Evolutionary conservation across 2,329 filamentous ascomycete genomes (phyloP), one percentile per base, ranked within the genome.

Genomic region (Hymenoscyphus linearis): DNA sequence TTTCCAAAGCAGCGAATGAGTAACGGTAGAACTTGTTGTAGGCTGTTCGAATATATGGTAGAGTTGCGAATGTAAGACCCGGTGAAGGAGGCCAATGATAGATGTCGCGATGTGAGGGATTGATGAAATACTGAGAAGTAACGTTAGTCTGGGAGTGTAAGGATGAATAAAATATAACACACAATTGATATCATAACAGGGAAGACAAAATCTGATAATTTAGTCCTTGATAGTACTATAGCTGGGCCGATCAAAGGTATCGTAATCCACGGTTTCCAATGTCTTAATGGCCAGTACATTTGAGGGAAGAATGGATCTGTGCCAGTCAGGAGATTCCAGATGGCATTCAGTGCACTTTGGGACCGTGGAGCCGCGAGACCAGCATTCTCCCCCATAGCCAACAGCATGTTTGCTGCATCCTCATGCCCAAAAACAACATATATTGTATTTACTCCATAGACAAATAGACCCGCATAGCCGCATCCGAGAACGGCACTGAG

Each of bases 211-310:
- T 91, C 87, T 34, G 84, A 82, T 55, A 87, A 78, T 2, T 78
- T 80, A 27, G 87, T 85, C 36, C 89, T 79, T 22, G 87, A 87
- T n/a, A 88, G 79, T 12, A 91, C 79, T 9, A 93, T 78, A 1
- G 85, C 79, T 12, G 88, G 79, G 0, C 85, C 87, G 61, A 93
- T 88, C 6, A 90, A 76, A 1, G 87, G 85, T 3, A 91, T 73
- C 1, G 86, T 86, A 31, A 88, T 67, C 61, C 66, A 69, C 7
- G 67, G 27, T 44, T 60, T 65, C 64, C 63, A 66, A 47, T 64
- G 62, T 35, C 56, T 36, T 16, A 64, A 26, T 6, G 36, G 35
- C 47, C 60, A 59, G 18, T 14, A 31, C 10, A 58, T 44, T 10
- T 55, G 59, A 6, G 70, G 67, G 18, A 71, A 64, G 50, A 73